Base-by-base conservation (phyloP, 2,329 filamentous ascomycete species). In the Penicillium sclerotigenum region DNA sequence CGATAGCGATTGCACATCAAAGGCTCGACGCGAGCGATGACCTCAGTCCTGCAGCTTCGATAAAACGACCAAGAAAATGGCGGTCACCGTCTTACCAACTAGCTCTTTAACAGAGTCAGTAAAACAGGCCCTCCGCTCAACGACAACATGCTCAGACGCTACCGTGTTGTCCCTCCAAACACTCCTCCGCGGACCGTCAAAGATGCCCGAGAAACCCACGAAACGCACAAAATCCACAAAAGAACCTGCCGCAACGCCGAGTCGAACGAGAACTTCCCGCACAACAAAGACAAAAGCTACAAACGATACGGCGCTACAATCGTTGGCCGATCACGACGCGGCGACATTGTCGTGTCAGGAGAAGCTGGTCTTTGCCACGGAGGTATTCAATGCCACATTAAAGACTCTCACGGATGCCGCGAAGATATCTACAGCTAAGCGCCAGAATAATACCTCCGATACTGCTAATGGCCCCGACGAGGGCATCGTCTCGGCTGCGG, bases 81-180 rank as follows among this genome's bases (percentile, higher is more conserved):
- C 71, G 57, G 69, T 74, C 43, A 68, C 68, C 58, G 59, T 68
- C 47, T 56, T 73, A 43, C 63, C 68, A 36, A 51, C 65, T 57
- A 68, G 67, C 58, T 67, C 70, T 55, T 57, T 70, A 18, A 61
- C 68, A 40, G 72, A 75, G 51, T 77, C 80, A 58, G 79, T 84
- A 66, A 85, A 83, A 66, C 73, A 75, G 58, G 81, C 82, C 40
- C 73, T 85, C 60, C 74, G 79, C 59, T 82, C 79, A 52, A 77
- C 77, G 13, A 72, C 79, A 45, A 83, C 78, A 63, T 86, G 83
- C 71, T 83, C 81, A 41, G 65, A 68, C 57, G 68, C 69, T 45
- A 77, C 74, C 14, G 69, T 77, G 49, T 63, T 68, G 54, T 69
- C 73, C 48, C 69, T 77, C 59, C 72, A 75, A 63, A 68, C 67